A percentile compares a stretch with the other conserved stretches of the same genome.
Conservation (phyloP, 306 rosid genomes). For the Acacia melanoxylon region DNA sequence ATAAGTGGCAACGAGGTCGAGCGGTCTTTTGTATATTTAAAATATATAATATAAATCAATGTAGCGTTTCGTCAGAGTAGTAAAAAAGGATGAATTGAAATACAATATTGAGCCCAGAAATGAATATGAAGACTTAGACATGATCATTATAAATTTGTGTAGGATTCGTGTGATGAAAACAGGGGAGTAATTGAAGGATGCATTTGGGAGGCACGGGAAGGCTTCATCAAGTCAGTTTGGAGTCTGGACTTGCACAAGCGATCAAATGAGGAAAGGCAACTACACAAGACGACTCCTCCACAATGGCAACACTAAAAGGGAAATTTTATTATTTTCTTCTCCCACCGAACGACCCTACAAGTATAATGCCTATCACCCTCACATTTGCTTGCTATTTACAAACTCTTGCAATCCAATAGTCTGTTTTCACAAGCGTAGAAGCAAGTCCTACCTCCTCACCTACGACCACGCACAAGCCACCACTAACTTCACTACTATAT, state of each 20-base stretch:
- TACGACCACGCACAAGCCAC: background rate
- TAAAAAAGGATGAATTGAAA: too few relatives aligned
- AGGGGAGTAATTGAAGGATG: too few relatives aligned
- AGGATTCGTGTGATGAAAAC: too few relatives aligned
- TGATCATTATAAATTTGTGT: too few relatives aligned
- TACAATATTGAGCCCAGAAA: too few relatives aligned
- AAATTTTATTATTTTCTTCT: background rate
- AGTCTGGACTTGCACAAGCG: too few relatives aligned
- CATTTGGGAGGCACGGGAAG: too few relatives aligned
- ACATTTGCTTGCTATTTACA: constrained; percentile 24
- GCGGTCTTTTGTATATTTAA: too few relatives aligned
- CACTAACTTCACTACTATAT: background rate
- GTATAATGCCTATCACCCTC: background rate
- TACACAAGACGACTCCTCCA: background rate
- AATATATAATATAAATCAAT: too few relatives aligned
- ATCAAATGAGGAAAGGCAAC: background rate
- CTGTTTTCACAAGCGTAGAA: constrained; percentile 38
- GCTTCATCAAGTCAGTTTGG: too few relatives aligned
- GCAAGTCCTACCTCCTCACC: constrained; percentile 16
- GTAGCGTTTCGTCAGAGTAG: too few relatives aligned
- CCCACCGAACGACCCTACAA: background rate
- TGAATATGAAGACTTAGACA: too few relatives aligned
- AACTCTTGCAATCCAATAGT: constrained; percentile 29
- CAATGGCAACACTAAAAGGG: background rate
- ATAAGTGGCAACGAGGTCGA: background rate